phyloP scores from a whole-genome alignment of 176 grass and related monocot genomes.

The Bonia amplexicaulis region DNA sequence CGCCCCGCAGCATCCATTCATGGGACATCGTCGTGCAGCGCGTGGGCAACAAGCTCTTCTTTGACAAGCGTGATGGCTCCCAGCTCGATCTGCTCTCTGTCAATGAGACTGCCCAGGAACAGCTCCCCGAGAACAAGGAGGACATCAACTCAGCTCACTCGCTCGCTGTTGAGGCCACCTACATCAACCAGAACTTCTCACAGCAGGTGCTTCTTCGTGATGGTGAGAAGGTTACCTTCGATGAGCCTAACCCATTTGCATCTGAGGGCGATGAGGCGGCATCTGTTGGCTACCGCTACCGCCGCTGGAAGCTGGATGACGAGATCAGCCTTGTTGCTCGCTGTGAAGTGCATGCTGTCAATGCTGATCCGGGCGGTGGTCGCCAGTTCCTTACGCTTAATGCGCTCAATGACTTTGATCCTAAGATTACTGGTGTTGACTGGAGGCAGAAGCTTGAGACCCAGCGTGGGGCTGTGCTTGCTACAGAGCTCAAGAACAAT shows the following conservation, averaged over 20 bases:
- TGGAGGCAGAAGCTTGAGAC: constrained; percentile 89
- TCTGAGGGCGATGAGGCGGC: constrained; percentile 60
- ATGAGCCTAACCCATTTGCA: constrained; percentile 79
- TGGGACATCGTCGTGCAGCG: constrained; percentile 88
- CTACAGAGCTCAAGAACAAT: constrained; percentile 92
- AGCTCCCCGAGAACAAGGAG: constrained; percentile 70
- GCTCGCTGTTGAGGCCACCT: constrained; percentile 68
- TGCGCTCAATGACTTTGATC: constrained; percentile 78
- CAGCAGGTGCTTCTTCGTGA: constrained; percentile 62
- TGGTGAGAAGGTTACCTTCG: constrained; percentile 72
- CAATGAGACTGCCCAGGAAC: constrained; percentile 78
- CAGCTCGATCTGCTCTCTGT: constrained; percentile 78
- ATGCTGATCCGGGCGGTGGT: constrained; percentile 41
- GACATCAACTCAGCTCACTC: constrained; percentile 75
- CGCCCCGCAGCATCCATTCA: constrained; percentile 59
- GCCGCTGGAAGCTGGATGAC: constrained; percentile 71
- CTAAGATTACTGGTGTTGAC: constrained; percentile 76
- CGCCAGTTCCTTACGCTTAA: constrained; percentile 66
- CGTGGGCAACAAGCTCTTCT: constrained; percentile 85
- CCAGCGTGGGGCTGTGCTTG: constrained; percentile 73
- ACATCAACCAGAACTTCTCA: constrained; percentile 91
- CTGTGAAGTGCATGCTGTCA: constrained; percentile 66
- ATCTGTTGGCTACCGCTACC: constrained; percentile 70
- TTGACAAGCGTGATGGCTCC: constrained; percentile 80
- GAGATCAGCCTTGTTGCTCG: constrained; percentile 67